Evolutionary conservation across 2,329 filamentous ascomycete species (phyloP).

Genomic region (Geosmithia putterillii): DNA sequence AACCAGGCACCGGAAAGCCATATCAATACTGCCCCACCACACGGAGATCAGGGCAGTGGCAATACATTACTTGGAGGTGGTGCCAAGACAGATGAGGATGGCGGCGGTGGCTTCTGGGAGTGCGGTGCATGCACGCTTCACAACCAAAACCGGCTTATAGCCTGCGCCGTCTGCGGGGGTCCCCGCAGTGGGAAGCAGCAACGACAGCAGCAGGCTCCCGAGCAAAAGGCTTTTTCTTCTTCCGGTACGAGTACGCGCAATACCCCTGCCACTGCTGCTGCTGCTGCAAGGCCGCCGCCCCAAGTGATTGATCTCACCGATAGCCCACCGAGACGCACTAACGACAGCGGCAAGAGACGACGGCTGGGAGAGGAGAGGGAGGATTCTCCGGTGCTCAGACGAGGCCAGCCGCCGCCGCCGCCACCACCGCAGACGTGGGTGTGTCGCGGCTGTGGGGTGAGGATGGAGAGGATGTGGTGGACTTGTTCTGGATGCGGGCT

Average conservation of each 20-base stretch:
- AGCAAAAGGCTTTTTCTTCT: background rate
- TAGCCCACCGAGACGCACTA: slow-evolving; percentile 12
- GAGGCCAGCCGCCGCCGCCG: slow-evolving; percentile 3
- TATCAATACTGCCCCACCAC: no score
- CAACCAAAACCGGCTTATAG: slow-evolving; percentile 36
- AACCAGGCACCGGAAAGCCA: slow-evolving; percentile 12
- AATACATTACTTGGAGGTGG: no score
- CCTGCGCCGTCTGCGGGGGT: slow-evolving; percentile 43
- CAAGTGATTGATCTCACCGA: slow-evolving; percentile 20
- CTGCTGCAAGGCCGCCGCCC: background rate
- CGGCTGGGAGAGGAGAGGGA: slow-evolving; percentile 2
- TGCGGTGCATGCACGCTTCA: slow-evolving; percentile 44
- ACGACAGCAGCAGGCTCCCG: slow-evolving; percentile 2
- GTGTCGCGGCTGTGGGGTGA: slow-evolving; percentile 37
- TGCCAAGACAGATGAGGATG: no score
- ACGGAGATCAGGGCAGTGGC: no score
- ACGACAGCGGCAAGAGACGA: background rate
- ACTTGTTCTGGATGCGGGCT: slow-evolving; percentile 41
- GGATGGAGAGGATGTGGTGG: slow-evolving; percentile 44
- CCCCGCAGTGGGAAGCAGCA: no score
- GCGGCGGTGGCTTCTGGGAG: slow-evolving; percentile 25
- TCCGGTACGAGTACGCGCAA: no score
- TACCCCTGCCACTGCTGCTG: background rate
- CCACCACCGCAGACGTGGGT: slow-evolving; percentile 28
- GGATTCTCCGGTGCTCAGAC: no score